Base-by-base conservation (phyloP, 2,329 filamentous ascomycete genomes). In the Cladobotryum protrusum region DNA sequence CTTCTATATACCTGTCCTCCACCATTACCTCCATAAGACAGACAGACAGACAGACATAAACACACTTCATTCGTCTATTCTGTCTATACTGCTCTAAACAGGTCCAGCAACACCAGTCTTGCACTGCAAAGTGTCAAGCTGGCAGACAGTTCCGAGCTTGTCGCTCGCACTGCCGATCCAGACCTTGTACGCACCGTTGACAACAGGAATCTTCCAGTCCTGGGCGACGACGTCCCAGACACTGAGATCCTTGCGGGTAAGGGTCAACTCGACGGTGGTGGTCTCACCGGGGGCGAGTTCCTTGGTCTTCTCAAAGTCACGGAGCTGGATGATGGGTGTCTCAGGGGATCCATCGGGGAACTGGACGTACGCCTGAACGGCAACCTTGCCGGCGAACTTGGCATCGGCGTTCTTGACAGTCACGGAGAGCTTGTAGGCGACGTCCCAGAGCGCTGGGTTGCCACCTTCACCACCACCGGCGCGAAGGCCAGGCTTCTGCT, bases 381-480 rank as follows among this genome's bases (percentile, higher is more conserved):
- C 72, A 5, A 71, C 74, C 50, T 73, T 72, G n/a, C 75, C 75
- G 0, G 65, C 54, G 43, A 61, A 63, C 48, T 55, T 56, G 12
- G 49, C n/a, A 7, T 81, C 82, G 0, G 67, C 72, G 57, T 85
- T 85, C 32, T 71, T 70, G 9, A 82, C 76, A 9, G 69, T 63
- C 4, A 81, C 68, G 1, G 66, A 63, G 14, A 72, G 35, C 5
- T 52, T 63, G 58, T 79, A 72, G 0, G 70, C 68, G 15, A 65
- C 58, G 33, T 80, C 78, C 69, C 77, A 86, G 15, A 86, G 73
- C 43, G 79, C 76, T 0, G 85, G 82, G 61, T 88, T 87, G 2
- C 85, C 85, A 54, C 84, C 83, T 58, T 83, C 74, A 12, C 75
- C 82, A 44, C 88, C 88, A 19, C 87, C 87, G 1, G 86, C 85